phyloP scores from a whole-genome alignment of 2,329 filamentous ascomycete genomes.

The Xylariaceae sp. region DNA sequence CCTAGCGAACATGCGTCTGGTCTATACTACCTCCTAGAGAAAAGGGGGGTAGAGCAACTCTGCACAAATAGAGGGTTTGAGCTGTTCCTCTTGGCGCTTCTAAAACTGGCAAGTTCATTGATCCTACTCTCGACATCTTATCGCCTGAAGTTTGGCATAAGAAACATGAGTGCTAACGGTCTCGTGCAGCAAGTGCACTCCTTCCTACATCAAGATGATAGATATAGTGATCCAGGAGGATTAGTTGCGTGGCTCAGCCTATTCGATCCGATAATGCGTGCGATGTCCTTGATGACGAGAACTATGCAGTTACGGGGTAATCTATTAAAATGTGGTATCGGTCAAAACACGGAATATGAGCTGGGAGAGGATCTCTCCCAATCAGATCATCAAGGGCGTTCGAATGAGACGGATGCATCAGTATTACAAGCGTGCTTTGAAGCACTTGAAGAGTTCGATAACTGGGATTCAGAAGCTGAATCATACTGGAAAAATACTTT shows the following conservation, averaged over 20 bases:
- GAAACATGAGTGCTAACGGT: constrained; percentile 3
- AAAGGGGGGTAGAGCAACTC: constrained; percentile 27
- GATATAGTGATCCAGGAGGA: constrained; percentile 25
- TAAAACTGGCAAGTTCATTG: constrained; percentile 25
- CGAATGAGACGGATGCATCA: constrained; percentile 9
- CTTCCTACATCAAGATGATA: constrained; percentile 27
- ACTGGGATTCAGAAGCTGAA: constrained; percentile 22
- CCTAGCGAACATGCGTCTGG: constrained; percentile 24
- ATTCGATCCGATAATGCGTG: constrained; percentile 26
- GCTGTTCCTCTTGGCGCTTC: constrained; percentile 23
- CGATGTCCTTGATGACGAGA: constrained; percentile 27
- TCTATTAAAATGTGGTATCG: constrained; percentile 7
- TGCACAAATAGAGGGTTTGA: constrained; percentile 26
- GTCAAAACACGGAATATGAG: background rate
- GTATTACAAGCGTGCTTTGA: constrained; percentile 20
- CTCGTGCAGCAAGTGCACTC: constrained; percentile 21
- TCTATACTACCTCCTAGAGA: constrained; percentile 30
- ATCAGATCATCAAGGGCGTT: background rate
- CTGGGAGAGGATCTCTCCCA: background rate
- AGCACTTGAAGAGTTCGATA: constrained; percentile 26
- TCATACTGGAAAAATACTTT: constrained; percentile 25
- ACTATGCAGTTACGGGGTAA: constrained; percentile 17
- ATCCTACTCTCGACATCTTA: background rate
- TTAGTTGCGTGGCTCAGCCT: constrained; percentile 15
- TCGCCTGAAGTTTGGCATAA: background rate